Conservation (phyloP, 164 flowering plant species). For the Kalanchoe fedtschenkoi region DNA sequence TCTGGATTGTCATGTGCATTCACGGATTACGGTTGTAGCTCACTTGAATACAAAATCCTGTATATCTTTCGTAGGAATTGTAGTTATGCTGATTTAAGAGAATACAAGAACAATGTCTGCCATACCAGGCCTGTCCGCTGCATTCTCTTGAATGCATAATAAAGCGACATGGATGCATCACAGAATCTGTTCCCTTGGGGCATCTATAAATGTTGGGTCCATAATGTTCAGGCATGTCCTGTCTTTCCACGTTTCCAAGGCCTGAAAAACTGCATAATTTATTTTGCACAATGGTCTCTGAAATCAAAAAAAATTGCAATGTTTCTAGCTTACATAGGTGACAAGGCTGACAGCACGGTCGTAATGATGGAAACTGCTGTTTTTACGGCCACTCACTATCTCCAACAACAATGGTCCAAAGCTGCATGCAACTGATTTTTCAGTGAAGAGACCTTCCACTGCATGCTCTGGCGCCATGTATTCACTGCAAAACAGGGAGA, state of each 20-base stretch:
- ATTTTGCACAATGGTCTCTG: not conserved
- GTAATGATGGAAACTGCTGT: slow-evolving; percentile 9
- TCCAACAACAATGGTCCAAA: slow-evolving; percentile 24
- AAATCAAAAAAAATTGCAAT: too few species aligned
- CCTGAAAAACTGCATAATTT: slow-evolving; percentile 7
- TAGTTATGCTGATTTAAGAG: not conserved
- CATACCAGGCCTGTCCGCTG: slow-evolving; percentile 3
- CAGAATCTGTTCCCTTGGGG: not conserved
- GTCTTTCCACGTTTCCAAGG: slow-evolving; percentile 18
- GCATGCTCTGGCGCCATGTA: slow-evolving; percentile 23
- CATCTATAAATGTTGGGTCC: slow-evolving; percentile 8
- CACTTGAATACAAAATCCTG: too few species aligned
- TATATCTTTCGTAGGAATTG: too few species aligned
- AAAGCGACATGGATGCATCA: not conserved
- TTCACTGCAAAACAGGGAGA: slow-evolving; percentile 12
- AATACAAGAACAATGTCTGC: slow-evolving; percentile 8
- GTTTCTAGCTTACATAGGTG: slow-evolving; percentile 23
- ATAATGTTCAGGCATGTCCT: slow-evolving; percentile 12
- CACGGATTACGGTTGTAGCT: too few species aligned
- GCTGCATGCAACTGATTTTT: slow-evolving; percentile 18
- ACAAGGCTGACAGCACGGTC: slow-evolving; percentile 14
- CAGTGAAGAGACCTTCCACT: slow-evolving; percentile 16
- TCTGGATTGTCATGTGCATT: too few species aligned
- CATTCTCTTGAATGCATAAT: not conserved
- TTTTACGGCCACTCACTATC: slow-evolving; percentile 17